Conservation (phyloP, 208 protist species). For the Trypanosoma conorhini region DNA sequence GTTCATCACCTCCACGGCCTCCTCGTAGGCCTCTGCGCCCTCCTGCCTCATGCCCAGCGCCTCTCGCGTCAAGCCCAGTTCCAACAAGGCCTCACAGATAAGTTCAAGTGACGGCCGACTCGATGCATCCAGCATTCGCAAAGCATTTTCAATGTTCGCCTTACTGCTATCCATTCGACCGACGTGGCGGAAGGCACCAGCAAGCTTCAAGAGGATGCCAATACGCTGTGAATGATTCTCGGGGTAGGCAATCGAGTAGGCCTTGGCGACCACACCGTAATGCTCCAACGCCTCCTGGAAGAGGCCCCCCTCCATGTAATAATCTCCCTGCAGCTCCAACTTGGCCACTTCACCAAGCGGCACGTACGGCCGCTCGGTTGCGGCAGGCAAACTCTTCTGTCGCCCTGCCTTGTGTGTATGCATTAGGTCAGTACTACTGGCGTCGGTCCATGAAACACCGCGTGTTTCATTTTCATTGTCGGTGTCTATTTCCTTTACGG, state of each 20-base stretch:
- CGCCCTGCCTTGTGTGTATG: slow-evolving; percentile 15
- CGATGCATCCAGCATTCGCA: slow-evolving; percentile 67
- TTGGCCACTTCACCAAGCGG: slow-evolving; percentile 84
- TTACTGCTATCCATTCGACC: slow-evolving; percentile 63
- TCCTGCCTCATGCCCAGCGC: slow-evolving; percentile 35
- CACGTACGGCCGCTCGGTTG: slow-evolving; percentile 51
- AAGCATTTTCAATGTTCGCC: slow-evolving; percentile 52
- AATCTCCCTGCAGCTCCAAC: slow-evolving; percentile 87
- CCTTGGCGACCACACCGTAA: slow-evolving; percentile 89
- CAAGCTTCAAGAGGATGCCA: slow-evolving; percentile 78
- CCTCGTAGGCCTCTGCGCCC: slow-evolving; percentile 70
- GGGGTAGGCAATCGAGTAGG: slow-evolving; percentile 83
- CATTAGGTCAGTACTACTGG: slow-evolving; percentile 62
- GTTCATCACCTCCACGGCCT: slow-evolving; percentile 67
- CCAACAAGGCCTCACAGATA: slow-evolving; percentile 79
- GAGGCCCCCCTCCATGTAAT: slow-evolving; percentile 77
- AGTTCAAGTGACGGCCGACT: slow-evolving; percentile 66
- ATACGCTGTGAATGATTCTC: slow-evolving; percentile 68
- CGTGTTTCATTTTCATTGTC: slow-evolving; percentile 13
- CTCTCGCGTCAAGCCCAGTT: slow-evolving; percentile 77
- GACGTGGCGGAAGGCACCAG: slow-evolving; percentile 80
- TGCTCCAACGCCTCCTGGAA: slow-evolving; percentile 88
- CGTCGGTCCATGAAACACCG: slow-evolving; percentile 67
- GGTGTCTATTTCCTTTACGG: background rate
- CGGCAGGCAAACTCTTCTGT: background rate